These are phyloP conservation scores for Nannochloris sp. DNA, from an alignment of 139 green algal species.

Conservation along the genomic window DNA sequence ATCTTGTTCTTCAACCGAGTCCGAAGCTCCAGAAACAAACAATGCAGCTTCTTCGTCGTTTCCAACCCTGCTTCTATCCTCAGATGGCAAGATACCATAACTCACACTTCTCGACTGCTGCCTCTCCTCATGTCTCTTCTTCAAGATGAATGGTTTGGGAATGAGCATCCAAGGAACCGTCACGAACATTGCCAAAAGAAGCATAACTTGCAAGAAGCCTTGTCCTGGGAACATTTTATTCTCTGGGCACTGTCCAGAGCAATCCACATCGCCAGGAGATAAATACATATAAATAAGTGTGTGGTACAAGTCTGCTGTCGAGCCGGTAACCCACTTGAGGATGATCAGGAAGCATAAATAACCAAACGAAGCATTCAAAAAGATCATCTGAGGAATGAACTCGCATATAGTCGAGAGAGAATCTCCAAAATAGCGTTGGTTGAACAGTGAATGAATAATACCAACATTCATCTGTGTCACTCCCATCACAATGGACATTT, in stretches of 20 bases:
- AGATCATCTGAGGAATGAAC: conserved; percentile 91
- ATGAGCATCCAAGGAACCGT: conserved; percentile 93
- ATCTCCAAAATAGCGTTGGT: conserved; percentile 81
- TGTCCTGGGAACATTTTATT: conserved; percentile 60
- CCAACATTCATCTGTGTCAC: conserved; percentile 92
- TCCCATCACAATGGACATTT: conserved; percentile 94
- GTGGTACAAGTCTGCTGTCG: conserved; percentile 88
- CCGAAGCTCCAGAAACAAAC: neutral
- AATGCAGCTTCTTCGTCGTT: conserved; percentile 1
- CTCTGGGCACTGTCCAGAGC: conserved; percentile 41
- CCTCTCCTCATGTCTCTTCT: conserved; percentile 57
- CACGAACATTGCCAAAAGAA: conserved; percentile 75
- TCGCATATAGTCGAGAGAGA: conserved; percentile 75
- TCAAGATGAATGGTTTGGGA: conserved; percentile 93
- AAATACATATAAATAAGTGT: conserved; percentile 99
- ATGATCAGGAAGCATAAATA: conserved; percentile 94
- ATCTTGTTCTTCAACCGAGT: neutral
- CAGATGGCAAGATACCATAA: conserved; percentile 24
- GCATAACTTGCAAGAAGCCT: conserved; percentile 59
- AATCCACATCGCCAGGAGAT: conserved; percentile 56
- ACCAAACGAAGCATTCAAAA: conserved; percentile 92
- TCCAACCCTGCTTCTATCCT: conserved; percentile 13
- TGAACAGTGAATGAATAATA: conserved; percentile 88
- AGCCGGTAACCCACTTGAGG: conserved; percentile 83
- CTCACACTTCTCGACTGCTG: conserved; percentile 4